These are phyloP conservation scores for Chaetothyriales sp. DNA, from an alignment of 2,329 filamentous ascomycete genomes.

Conservation along the genomic window DNA sequence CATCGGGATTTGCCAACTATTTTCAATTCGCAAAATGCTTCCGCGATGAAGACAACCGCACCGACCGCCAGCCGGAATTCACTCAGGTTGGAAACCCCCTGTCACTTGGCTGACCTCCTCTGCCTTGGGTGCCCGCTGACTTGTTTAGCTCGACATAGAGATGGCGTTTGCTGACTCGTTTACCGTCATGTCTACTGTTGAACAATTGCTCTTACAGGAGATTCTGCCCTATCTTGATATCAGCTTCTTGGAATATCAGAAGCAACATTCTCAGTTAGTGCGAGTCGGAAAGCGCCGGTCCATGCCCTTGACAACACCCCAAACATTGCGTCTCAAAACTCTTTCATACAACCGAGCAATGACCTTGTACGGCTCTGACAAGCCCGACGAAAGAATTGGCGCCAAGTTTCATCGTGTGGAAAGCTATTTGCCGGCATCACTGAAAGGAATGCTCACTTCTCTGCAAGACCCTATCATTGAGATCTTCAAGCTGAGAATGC, in stretches of 20 bases:
- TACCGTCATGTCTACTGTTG: constrained; percentile 49
- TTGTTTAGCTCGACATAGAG: constrained; percentile 65
- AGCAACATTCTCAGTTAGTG: neutral
- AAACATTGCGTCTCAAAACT: neutral
- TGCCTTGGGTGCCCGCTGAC: neutral
- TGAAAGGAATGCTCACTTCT: constrained; percentile 60
- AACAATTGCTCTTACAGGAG: constrained; percentile 18
- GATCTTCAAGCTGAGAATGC: constrained; percentile 46
- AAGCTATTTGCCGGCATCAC: constrained; percentile 44
- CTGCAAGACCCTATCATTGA: constrained; percentile 58
- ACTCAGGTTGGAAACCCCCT: constrained; percentile 50
- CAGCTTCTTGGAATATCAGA: neutral
- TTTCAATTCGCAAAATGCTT: constrained; percentile 92
- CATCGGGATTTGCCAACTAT: constrained; percentile 65
- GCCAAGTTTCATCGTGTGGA: constrained; percentile 53
- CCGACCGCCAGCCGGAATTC: constrained; percentile 91
- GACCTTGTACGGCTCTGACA: constrained; percentile 69
- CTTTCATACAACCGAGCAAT: constrained; percentile 61
- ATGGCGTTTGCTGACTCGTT: constrained; percentile 68
- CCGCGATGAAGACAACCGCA: constrained; percentile 80
- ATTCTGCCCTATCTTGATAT: constrained; percentile 9
- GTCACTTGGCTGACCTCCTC: neutral
- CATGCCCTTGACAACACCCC: neutral
- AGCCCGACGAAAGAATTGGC: constrained; percentile 71
- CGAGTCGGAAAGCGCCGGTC: neutral